Conservation (phyloP, 192 early-diverging fungal species). For the Podila minutissima region DNA sequence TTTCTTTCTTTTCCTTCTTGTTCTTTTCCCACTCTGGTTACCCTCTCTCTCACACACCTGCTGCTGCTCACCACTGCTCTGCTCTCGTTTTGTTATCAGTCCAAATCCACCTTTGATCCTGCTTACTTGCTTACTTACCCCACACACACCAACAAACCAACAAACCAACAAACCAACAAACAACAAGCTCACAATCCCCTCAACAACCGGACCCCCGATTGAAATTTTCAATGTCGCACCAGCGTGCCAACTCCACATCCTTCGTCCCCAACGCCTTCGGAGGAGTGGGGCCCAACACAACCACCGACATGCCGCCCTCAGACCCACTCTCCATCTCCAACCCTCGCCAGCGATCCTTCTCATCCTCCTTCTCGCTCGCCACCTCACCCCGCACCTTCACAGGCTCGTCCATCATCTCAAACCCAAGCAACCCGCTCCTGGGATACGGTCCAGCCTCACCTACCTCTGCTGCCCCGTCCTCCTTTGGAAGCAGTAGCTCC, state of each 20-base stretch:
- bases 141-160: background rate
- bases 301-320: background rate
- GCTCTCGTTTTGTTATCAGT: background rate
- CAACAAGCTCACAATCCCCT: background rate
- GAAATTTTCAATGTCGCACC: constrained; percentile 26
- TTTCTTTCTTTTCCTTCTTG: background rate
- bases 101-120: background rate
- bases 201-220: background rate
- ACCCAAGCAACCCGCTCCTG: constrained; percentile 29
- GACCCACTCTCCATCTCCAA: constrained; percentile 23
- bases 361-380: constrained; percentile 29
- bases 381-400: constrained; percentile 37
- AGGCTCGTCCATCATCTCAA: constrained; percentile 32
- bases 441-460: constrained; percentile 10
- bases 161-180: background rate
- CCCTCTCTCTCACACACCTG: background rate
- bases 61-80: background rate
- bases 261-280: constrained; percentile 27
- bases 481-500: background rate
- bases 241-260: constrained; percentile 40
- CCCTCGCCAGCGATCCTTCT: constrained; percentile 48
- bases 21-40: constrained; percentile 4
- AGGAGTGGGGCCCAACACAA: background rate
- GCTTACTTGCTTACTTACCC: background rate
- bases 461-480: constrained; percentile 10